These are phyloP conservation scores for Terana coerulea DNA, from an alignment of 768 basidiomycete genomes.

Conservation along the genomic window DNA sequence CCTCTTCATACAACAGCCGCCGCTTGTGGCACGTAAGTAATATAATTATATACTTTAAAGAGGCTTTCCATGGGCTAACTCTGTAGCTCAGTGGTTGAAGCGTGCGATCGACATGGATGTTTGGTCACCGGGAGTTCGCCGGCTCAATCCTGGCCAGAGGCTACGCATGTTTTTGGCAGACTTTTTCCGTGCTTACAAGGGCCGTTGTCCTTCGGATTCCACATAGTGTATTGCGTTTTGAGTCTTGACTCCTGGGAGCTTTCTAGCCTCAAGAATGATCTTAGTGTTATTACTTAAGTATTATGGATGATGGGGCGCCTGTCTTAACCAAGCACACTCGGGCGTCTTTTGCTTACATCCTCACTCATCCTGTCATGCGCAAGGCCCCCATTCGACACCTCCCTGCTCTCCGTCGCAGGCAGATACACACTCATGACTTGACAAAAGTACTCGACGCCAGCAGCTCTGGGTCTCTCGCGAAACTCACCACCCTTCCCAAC, in stretches of 20 bases:
- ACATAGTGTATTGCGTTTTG: too few species aligned
- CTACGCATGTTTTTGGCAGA: conserved; percentile 29
- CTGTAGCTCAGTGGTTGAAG: conserved; percentile 48
- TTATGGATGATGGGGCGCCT: not conserved
- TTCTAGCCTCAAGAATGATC: too few species aligned
- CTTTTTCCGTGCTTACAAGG: not conserved
- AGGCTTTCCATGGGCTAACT: conserved; percentile 18
- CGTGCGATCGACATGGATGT: too few species aligned
- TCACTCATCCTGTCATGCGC: conserved; percentile 1
- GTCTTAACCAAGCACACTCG: not conserved
- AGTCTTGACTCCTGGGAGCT: too few species aligned
- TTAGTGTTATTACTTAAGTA: too few species aligned
- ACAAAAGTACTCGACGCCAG: not conserved
- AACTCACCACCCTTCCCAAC: conserved; percentile 86
- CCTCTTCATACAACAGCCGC: too few species aligned
- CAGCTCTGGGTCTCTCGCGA: conserved; percentile 25
- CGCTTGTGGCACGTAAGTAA: too few species aligned
- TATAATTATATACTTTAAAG: too few species aligned
- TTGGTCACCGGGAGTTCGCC: conserved; percentile 59
- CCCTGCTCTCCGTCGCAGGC: not conserved
- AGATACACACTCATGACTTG: conserved; percentile 4
- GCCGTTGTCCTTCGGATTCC: too few species aligned
- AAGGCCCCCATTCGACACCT: conserved; percentile 4
- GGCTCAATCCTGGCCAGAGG: conserved; percentile 53
- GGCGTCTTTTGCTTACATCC: not conserved